These are phyloP conservation scores for Kodamaea suecica DNA, from an alignment of 1,139 yeast genomes.

Conservation along the genomic window DNA sequence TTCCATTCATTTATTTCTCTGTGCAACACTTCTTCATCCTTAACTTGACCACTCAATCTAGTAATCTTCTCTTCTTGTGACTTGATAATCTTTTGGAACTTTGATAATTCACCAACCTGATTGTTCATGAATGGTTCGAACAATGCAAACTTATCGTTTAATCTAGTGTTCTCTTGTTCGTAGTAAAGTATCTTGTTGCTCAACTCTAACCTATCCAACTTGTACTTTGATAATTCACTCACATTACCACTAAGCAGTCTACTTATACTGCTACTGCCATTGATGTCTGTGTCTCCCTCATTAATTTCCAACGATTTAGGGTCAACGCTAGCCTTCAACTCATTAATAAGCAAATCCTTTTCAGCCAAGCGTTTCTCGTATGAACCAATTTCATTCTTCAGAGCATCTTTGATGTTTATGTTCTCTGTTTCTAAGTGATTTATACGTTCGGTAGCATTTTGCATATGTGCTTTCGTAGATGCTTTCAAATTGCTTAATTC, in stretches of 20 bases:
- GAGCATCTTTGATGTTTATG: conserved; percentile 20
- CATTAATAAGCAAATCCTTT: conserved; percentile 34
- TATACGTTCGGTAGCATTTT: conserved; percentile 51
- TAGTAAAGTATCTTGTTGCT: conserved; percentile 46
- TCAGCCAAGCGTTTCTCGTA: conserved; percentile 29
- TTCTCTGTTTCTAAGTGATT: conserved; percentile 47
- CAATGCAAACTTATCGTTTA: conserved; percentile 40
- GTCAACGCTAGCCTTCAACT: conserved; percentile 33
- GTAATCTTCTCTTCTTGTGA: conserved; percentile 50
- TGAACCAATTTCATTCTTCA: conserved; percentile 16
- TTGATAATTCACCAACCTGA: conserved; percentile 52
- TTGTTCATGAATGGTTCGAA: conserved; percentile 56
- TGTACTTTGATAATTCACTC: conserved; percentile 38
- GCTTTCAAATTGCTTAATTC: conserved; percentile 46
- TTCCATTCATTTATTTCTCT: conserved; percentile 50
- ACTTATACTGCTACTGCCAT: conserved; percentile 9
- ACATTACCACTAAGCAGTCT: conserved; percentile 17
- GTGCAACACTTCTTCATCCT: conserved; percentile 44
- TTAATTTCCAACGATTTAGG: conserved; percentile 30
- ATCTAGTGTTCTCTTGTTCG: conserved; percentile 43
- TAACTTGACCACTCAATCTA: conserved; percentile 39
- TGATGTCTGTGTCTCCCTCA: conserved; percentile 14
- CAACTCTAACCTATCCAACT: conserved; percentile 43
- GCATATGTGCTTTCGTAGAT: conserved; percentile 50
- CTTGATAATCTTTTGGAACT: conserved; percentile 53